Conservation (phyloP, 1,139 yeast genomes). For the Candida sp. region DNA sequence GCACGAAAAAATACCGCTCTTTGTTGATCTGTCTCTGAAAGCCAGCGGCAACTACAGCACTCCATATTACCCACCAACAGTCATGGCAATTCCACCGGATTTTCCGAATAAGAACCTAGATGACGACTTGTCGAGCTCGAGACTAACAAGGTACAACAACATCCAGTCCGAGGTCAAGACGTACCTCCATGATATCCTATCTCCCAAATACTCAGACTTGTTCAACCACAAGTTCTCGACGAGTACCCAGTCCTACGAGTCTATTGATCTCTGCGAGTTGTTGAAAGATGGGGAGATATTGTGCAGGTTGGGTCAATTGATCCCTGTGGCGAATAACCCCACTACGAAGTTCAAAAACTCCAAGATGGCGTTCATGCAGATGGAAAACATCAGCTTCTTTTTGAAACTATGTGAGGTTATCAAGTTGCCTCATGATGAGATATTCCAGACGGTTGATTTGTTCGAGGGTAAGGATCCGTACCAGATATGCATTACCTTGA, state of each 20-base stretch:
- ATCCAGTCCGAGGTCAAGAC: slow-evolving; percentile 49
- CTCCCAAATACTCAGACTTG: slow-evolving; percentile 13
- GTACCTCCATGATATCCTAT: slow-evolving; percentile 44
- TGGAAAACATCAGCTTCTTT: slow-evolving; percentile 86
- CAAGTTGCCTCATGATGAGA: slow-evolving; percentile 84
- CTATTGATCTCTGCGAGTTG: slow-evolving; percentile 33
- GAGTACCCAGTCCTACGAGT: background rate
- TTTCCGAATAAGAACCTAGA: slow-evolving; percentile 43
- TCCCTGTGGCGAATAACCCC: slow-evolving; percentile 39
- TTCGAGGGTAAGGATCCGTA: slow-evolving; percentile 78
- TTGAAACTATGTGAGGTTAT: slow-evolving; percentile 59
- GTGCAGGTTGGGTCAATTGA: slow-evolving; percentile 52
- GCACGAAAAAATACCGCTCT: no score
- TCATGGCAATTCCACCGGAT: background rate
- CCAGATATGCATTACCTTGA: slow-evolving; percentile 73
- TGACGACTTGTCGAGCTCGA: slow-evolving; percentile 53
- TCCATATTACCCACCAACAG: background rate
- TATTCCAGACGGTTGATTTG: slow-evolving; percentile 83
- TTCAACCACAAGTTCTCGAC: slow-evolving; percentile 14
- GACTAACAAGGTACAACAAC: slow-evolving; percentile 52
- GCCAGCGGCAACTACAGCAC: no score
- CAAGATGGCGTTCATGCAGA: slow-evolving; percentile 84
- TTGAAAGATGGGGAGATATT: slow-evolving; percentile 71
- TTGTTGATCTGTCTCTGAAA: no score
- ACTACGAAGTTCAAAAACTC: slow-evolving; percentile 59